Conservation (phyloP, 768 basidiomycete genomes). For the Psilocybe subaeruginosa region DNA sequence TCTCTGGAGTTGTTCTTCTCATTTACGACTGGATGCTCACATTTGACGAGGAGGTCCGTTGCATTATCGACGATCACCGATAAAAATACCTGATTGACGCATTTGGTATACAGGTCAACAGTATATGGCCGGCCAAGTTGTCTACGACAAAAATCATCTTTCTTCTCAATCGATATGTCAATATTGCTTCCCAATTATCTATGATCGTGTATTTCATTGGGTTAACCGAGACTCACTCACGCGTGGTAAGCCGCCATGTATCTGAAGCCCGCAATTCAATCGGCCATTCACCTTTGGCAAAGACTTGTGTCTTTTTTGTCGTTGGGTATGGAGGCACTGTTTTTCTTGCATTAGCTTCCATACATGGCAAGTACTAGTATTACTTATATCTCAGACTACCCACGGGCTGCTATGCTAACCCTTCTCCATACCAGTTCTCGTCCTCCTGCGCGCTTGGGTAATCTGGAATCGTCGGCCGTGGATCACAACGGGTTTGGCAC, state of each 20-base stretch:
- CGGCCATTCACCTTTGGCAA: neutral
- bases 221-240: neutral
- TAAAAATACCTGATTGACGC: neutral
- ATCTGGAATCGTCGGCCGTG: slow-evolving; percentile 15
- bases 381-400: neutral
- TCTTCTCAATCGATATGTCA: slow-evolving; percentile 24
- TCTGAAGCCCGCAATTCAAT: neutral
- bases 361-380: slow-evolving; percentile 11
- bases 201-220: slow-evolving; percentile 15
- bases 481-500: slow-evolving; percentile 11
- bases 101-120: slow-evolving; percentile 6
- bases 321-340: slow-evolving; percentile 16
- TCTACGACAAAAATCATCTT: slow-evolving; percentile 22
- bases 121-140: slow-evolving; percentile 23
- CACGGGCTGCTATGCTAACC: neutral
- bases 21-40: slow-evolving; percentile 23
- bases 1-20: slow-evolving; percentile 12
- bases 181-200: slow-evolving; percentile 15
- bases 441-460: slow-evolving; percentile 19
- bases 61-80: neutral
- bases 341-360: slow-evolving; percentile 15
- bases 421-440: slow-evolving; percentile 11
- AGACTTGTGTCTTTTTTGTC: slow-evolving; percentile 15
- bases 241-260: neutral
- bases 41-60: slow-evolving; percentile 19